Evolutionary conservation across 495 filamentous ascomycete species (phyloP).

Genomic region (Lophiostoma macrostomum): DNA sequence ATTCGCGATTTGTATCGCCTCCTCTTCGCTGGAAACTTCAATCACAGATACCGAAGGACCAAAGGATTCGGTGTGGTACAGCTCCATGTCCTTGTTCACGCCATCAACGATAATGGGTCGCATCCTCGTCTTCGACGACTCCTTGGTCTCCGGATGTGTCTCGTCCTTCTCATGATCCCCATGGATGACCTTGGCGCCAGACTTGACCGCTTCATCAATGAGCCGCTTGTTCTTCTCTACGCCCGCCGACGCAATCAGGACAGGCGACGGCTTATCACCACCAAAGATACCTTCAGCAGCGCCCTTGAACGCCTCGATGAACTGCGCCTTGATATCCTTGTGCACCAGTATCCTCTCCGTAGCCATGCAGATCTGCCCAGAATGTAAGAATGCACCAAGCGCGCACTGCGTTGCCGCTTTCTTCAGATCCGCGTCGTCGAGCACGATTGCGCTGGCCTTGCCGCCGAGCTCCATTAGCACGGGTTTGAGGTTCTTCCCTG

Average conservation of each 20-base stretch:
- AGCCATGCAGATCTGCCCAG: slow-evolving; percentile 89
- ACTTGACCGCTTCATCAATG: slow-evolving; percentile 60
- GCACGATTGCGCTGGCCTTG: slow-evolving; percentile 58
- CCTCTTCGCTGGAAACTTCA: slow-evolving; percentile 45
- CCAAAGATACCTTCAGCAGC: slow-evolving; percentile 35
- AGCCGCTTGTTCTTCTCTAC: slow-evolving; percentile 59
- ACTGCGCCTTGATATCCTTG: slow-evolving; percentile 60
- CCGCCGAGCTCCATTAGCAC: slow-evolving; percentile 64
- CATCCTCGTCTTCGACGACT: slow-evolving; percentile 56
- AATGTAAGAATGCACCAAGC: slow-evolving; percentile 54
- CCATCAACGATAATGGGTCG: slow-evolving; percentile 66
- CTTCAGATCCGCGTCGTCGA: slow-evolving; percentile 58
- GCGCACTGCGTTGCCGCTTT: slow-evolving; percentile 53
- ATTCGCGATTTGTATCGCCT: slow-evolving; percentile 42
- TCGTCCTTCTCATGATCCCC: slow-evolving; percentile 49
- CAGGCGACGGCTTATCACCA: slow-evolving; percentile 44
- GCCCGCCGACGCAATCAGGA: slow-evolving; percentile 58
- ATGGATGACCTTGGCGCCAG: slow-evolving; percentile 65
- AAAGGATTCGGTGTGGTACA: slow-evolving; percentile 79
- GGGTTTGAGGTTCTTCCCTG: slow-evolving; percentile 64
- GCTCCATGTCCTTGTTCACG: slow-evolving; percentile 76
- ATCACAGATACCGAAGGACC: slow-evolving; percentile 69
- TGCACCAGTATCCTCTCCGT: slow-evolving; percentile 88
- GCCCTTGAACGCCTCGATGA: slow-evolving; percentile 58
- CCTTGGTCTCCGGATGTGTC: slow-evolving; percentile 42